phyloP scores from a whole-genome alignment of 768 basidiomycete genomes.

The Boletus sensibilis region DNA sequence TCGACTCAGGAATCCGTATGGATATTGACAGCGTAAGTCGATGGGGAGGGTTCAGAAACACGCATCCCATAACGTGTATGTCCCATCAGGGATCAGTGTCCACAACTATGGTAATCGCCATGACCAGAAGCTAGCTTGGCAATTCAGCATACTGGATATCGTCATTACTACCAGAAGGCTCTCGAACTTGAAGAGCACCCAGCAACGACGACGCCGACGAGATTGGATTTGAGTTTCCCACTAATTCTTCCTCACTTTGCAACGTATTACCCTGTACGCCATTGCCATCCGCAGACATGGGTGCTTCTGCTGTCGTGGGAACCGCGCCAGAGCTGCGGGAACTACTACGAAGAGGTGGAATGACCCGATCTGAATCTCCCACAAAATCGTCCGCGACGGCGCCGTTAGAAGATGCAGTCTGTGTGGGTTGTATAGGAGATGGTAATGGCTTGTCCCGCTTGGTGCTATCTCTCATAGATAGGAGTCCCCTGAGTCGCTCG shows the following conservation, averaged over 20 bases:
- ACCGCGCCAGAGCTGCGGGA: slow-evolving; percentile 15
- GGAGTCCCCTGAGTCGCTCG: slow-evolving; percentile 39
- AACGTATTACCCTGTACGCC: neutral
- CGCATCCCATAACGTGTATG: neutral
- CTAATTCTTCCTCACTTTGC: slow-evolving; percentile 3
- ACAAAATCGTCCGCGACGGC: slow-evolving; percentile 9
- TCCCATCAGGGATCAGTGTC: neutral
- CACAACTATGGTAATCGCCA: slow-evolving; percentile 15
- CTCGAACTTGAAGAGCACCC: slow-evolving; percentile 1
- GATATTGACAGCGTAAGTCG: slow-evolving; percentile 11
- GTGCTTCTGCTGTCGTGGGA: slow-evolving; percentile 7
- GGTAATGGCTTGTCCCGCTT: slow-evolving; percentile 31
- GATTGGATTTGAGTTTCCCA: slow-evolving; percentile 11
- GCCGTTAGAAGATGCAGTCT: slow-evolving; percentile 11
- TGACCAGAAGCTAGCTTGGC: slow-evolving; percentile 11
- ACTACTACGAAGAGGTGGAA: slow-evolving; percentile 21
- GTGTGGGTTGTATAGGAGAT: slow-evolving; percentile 25
- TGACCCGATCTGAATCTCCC: slow-evolving; percentile 20
- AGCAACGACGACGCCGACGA: slow-evolving; percentile 2
- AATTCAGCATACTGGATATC: neutral
- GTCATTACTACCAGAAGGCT: slow-evolving; percentile 12
- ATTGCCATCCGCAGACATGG: slow-evolving; percentile 5
- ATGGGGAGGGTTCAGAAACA: neutral
- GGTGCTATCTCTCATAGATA: slow-evolving; percentile 29
- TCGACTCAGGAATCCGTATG: slow-evolving; percentile 18